These are phyloP conservation scores for Yamadazyma friedrichii DNA, from an alignment of 1,139 yeast species.

Conservation along the genomic window DNA sequence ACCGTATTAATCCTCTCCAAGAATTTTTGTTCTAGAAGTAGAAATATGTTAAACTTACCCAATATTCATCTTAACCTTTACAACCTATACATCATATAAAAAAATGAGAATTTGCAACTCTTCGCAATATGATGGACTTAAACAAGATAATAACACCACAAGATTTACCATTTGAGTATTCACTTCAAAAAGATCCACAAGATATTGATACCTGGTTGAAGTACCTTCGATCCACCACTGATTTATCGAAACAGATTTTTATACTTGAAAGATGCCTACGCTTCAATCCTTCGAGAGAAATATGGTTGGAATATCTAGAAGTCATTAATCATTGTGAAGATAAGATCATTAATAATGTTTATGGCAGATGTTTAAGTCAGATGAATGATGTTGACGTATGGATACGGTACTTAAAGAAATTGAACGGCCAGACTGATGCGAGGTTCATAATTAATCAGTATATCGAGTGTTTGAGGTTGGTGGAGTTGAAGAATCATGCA, in stretches of 20 bases:
- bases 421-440: constrained; percentile 32
- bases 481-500: constrained; percentile 55
- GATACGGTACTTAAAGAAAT: constrained; percentile 51
- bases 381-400: constrained; percentile 54
- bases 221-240: constrained; percentile 36
- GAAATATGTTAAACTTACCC: too few species aligned
- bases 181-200: constrained; percentile 42
- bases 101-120: constrained; percentile 1
- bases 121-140: constrained; percentile 13
- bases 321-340: constrained; percentile 23
- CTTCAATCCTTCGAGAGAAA: constrained; percentile 11
- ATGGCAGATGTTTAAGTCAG: constrained; percentile 41
- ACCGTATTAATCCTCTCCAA: too few species aligned
- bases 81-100: not conserved
- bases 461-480: constrained; percentile 48
- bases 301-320: constrained; percentile 8
- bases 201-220: constrained; percentile 52
- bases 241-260: constrained; percentile 31
- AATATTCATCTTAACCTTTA: too few species aligned
- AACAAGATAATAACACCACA: constrained; percentile 22
- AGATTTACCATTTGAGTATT: constrained; percentile 46
- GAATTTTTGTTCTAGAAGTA: too few species aligned
- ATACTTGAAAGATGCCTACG: constrained; percentile 55
- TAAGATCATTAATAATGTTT: constrained; percentile 37
- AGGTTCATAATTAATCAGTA: constrained; percentile 48